Evolutionary conservation across 208 protist genomes (phyloP).

Genomic region (Naegleria gruberi): DNA sequence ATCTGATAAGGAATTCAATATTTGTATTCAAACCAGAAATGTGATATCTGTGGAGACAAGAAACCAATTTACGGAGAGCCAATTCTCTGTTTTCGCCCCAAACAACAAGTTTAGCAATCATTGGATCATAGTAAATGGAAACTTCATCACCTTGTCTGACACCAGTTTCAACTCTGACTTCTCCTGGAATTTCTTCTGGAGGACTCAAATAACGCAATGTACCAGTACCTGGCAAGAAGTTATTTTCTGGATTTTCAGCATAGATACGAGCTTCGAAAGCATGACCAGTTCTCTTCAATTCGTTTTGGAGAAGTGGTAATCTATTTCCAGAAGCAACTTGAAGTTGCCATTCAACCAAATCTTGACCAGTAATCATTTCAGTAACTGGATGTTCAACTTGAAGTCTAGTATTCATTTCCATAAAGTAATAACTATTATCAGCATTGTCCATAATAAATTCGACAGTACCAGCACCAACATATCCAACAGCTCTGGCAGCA

Average conservation of each 20-base stretch:
- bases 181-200: constrained; percentile 32
- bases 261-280: constrained; percentile 86
- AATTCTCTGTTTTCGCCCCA: constrained; percentile 63
- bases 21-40: constrained; percentile 81
- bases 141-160: constrained; percentile 65
- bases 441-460: constrained; percentile 90
- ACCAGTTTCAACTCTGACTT: constrained; percentile 68
- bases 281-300: constrained; percentile 64
- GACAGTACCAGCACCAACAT: constrained; percentile 90
- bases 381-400: constrained; percentile 91
- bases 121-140: constrained; percentile 87
- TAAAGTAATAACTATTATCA: constrained; percentile 84
- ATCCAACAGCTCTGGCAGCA: constrained; percentile 69
- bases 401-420: constrained; percentile 98
- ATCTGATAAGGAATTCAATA: constrained; percentile 59
- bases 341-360: constrained; percentile 90
- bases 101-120: constrained; percentile 93
- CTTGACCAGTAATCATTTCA: constrained; percentile 80
- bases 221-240: constrained; percentile 77
- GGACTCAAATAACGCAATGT: constrained; percentile 42
- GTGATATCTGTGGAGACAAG: constrained; percentile 65
- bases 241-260: constrained; percentile 75
- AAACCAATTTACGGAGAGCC: constrained; percentile 57
- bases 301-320: constrained; percentile 63
- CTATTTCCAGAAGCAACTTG: constrained; percentile 54